Evolutionary conservation across 1,284 basidiomycete genomes (phyloP).

Genomic region (Vanrija pseudolonga): DNA sequence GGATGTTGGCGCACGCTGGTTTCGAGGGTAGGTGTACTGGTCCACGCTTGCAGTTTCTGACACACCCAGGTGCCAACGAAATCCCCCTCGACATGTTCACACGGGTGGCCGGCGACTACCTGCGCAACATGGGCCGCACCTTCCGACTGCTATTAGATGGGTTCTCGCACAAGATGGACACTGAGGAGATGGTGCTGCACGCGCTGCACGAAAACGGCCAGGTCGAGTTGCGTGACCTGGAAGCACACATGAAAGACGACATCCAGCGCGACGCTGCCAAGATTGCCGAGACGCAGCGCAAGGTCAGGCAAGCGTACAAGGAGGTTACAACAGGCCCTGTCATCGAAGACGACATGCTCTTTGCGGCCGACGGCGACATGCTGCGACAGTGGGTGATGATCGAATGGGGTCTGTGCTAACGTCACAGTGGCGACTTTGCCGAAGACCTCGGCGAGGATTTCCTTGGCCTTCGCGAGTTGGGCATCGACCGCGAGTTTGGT

Average conservation of each 20-base stretch:
- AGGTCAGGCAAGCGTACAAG: slow-evolving; percentile 73
- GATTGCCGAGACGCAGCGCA: slow-evolving; percentile 75
- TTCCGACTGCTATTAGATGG: slow-evolving; percentile 77
- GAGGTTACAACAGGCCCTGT: slow-evolving; percentile 60
- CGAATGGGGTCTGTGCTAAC: slow-evolving; percentile 1
- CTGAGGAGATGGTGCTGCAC: slow-evolving; percentile 84
- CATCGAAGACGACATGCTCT: slow-evolving; percentile 65
- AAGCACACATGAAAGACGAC: slow-evolving; percentile 84
- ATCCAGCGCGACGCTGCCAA: slow-evolving; percentile 75
- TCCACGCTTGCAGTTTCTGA: slow-evolving; percentile 6
- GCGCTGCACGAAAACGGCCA: slow-evolving; percentile 82
- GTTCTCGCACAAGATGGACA: slow-evolving; percentile 65
- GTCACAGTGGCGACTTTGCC: slow-evolving; percentile 74
- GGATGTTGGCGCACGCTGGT: slow-evolving; percentile 77
- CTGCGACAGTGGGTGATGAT: slow-evolving; percentile 60
- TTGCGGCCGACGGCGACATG: slow-evolving; percentile 72
- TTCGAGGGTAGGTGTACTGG: slow-evolving; percentile 67
- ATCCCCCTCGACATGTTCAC: slow-evolving; percentile 75
- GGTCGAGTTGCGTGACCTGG: slow-evolving; percentile 68
- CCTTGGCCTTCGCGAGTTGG: slow-evolving; percentile 80
- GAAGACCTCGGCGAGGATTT: slow-evolving; percentile 89
- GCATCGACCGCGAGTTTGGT: slow-evolving; percentile 84
- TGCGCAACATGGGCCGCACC: slow-evolving; percentile 80
- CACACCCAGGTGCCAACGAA: slow-evolving; percentile 51
- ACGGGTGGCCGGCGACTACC: slow-evolving; percentile 72